phyloP scores from a whole-genome alignment of 139 green algal genomes.

The Closterium sp. region DNA sequence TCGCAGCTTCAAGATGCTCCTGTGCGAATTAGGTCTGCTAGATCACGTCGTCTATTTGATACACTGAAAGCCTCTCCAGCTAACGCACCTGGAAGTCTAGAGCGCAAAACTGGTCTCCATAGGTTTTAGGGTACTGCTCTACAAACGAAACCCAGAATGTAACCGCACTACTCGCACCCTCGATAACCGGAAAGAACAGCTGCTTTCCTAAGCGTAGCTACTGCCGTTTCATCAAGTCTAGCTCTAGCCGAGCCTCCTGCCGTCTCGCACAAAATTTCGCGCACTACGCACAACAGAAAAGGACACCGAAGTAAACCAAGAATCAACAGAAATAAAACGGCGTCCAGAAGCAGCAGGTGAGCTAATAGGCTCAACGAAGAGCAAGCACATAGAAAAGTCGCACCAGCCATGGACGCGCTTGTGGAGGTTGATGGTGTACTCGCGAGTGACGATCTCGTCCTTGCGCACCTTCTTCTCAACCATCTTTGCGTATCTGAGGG shows the following conservation, averaged over 20 bases:
- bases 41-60: neutral
- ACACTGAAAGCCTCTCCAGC: neutral
- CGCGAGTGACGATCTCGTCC: constrained; percentile 62
- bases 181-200: too few species aligned
- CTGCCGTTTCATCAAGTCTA: neutral
- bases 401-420: constrained; percentile 79
- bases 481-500: constrained; percentile 27
- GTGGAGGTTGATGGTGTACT: constrained; percentile 99
- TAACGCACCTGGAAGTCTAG: neutral
- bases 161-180: too few species aligned
- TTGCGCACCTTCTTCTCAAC: constrained; percentile 50
- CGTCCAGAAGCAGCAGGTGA: neutral
- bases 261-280: neutral
- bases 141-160: neutral
- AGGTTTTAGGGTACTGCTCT: neutral
- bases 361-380: neutral
- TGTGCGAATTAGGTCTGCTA: neutral
- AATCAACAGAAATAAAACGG: neutral
- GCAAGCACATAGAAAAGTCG: neutral
- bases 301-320: neutral
- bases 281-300: neutral
- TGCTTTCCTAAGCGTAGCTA: neutral
- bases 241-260: neutral
- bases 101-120: neutral
- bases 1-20: neutral